Percentiles rank a stretch among this genome's conserved stretches.
These are phyloP conservation scores for Moricandia arvensis DNA, from an alignment of 345 rosid genomes.

Conservation along the genomic window DNA sequence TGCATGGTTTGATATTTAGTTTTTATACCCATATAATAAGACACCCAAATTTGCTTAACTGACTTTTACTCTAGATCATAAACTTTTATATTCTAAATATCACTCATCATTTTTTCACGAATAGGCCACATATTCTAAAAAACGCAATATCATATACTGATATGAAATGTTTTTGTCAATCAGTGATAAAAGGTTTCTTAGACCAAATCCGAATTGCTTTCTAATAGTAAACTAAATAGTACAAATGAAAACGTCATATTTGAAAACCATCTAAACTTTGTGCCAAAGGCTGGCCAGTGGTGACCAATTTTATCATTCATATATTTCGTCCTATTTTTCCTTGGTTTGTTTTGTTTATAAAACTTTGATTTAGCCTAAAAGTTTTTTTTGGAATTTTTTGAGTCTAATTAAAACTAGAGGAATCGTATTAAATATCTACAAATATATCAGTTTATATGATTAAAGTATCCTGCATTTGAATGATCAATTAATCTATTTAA, in stretches of 20 bases:
- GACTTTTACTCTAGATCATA: not conserved
- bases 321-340: not conserved
- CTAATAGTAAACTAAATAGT: not conserved
- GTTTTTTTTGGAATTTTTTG: constrained; percentile 19
- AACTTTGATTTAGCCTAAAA: constrained; percentile 22
- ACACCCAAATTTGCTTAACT: not conserved
- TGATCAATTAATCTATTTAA: not conserved
- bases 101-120: not conserved
- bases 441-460: not conserved
- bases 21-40: not conserved
- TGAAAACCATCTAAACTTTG: not conserved
- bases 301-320: constrained; percentile 1
- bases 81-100: not conserved
- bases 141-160: not conserved
- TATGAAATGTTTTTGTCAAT: not conserved
- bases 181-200: not conserved
- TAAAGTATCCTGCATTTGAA: not conserved
- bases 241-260: not conserved
- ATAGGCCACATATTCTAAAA: not conserved
- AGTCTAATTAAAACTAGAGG: not conserved
- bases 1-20: not conserved
- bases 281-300: constrained; percentile 10
- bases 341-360: not conserved
- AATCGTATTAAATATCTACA: not conserved
- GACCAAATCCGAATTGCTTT: not conserved